Percentiles rank a stretch among this genome's conserved stretches.
Evolutionary conservation across 345 rosid species (phyloP).

Genomic region (Sisymbrium irio): DNA sequence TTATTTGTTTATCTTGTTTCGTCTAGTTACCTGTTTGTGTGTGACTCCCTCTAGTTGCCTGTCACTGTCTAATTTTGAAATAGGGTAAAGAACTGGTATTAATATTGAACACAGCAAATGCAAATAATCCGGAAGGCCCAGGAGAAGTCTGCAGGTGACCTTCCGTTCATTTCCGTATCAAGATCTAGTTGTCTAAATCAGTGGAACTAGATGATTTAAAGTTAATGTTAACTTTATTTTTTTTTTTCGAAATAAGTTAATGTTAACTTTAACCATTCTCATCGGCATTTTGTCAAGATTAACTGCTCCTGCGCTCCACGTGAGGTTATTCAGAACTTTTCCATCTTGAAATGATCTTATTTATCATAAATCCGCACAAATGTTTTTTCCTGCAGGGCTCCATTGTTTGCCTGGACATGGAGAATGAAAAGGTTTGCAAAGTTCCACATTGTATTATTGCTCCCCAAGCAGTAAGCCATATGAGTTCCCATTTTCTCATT

Average conservation of each 20-base stretch:
- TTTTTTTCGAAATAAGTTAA: too few species aligned
- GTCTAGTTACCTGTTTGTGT: neutral
- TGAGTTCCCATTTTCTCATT: constrained; percentile 23
- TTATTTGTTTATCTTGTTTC: neutral
- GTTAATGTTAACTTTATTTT: constrained; percentile 36
- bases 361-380: neutral
- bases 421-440: constrained; percentile 63
- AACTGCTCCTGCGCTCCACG: neutral
- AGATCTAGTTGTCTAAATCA: constrained; percentile 38
- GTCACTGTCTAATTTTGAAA: constrained; percentile 17
- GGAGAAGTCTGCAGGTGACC: constrained; percentile 72
- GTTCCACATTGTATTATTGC: constrained; percentile 58
- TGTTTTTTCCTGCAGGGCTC: constrained; percentile 45
- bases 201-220: constrained; percentile 54
- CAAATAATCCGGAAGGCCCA: constrained; percentile 44
- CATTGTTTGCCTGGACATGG: constrained; percentile 48
- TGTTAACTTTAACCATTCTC: neutral
- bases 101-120: constrained; percentile 48
- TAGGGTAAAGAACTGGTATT: constrained; percentile 72
- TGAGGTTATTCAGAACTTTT: neutral
- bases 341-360: neutral
- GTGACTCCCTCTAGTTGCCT: neutral
- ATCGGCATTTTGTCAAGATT: neutral
- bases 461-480: constrained; percentile 84
- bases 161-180: constrained; percentile 59